Evolutionary conservation across 2,329 filamentous ascomycete species (phyloP), one percentile per base, ranked within the genome.

Genomic region (Cytospora schulzeri): DNA sequence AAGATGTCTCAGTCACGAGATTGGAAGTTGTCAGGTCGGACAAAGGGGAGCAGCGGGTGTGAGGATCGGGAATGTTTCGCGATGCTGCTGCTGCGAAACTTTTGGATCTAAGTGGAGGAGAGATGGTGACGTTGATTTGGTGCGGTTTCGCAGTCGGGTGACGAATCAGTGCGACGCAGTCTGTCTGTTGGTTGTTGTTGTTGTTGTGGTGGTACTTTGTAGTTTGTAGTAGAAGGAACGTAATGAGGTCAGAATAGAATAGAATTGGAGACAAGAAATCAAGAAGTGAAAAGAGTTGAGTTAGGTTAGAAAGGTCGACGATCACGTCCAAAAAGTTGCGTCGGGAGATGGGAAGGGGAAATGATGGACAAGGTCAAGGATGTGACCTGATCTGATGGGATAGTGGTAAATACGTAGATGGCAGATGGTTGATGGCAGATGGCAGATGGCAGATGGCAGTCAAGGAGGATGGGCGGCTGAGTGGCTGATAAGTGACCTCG

Each of bases 1-100:
- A 63, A 11, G 17, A 55, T 63, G 61, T 63, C 61, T 63, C 61
- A 57, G 61, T 57, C 55, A 58, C 54, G 31, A 53, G 26, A 57
- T 57, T 57, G 22, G 56, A 15, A 31, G 38, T 57, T 28, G 55
- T 45, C 26, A 38, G 56, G 24, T 57, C 11, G 29, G 29, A 48
- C 33, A 38, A 45, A 38, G 28, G 53, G 35, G 53, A 33, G 28
- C 33, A 35, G 28, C 53, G 28, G 45, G 11, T 48, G 19, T 24
- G 45, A 54, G 26, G 53, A 55, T 55, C 53, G 53, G 29, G 26
- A 35, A 31, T n/a, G 28, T 35, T 15, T 55, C 53, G 53, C 35
- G 17, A 17, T 33, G 53, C n/a, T n/a, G 29, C n/a, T n/a, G 29
- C 45, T n/a, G 45, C 45, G 19, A n/a, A 24, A 35, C 33, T 48